phyloP scores from a whole-genome alignment of 1,284 basidiomycete genomes.

The Prillingera fragicola region DNA sequence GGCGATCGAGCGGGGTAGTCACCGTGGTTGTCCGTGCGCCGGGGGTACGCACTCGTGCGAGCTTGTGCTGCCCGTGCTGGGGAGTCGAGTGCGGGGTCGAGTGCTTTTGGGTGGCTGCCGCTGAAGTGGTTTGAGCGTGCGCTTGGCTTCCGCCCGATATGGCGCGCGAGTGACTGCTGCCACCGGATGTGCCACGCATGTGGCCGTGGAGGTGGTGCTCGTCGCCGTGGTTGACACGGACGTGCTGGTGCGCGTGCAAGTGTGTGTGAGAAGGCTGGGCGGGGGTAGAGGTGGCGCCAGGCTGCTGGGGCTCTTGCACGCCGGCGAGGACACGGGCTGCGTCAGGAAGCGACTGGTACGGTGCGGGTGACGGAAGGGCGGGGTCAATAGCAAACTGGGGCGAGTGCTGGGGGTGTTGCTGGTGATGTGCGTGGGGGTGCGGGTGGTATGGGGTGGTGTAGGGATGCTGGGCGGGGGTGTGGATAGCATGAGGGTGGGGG shows the following conservation, averaged over 20 bases:
- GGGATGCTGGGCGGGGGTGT: too few relatives aligned
- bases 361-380: neutral
- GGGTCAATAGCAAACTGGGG: neutral
- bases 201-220: slow-evolving; percentile 9
- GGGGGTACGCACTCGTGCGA: too few relatives aligned
- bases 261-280: neutral
- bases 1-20: too few relatives aligned
- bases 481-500: too few relatives aligned
- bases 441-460: slow-evolving; percentile 1
- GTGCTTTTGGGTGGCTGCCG: neutral
- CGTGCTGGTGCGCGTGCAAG: slow-evolving; percentile 1
- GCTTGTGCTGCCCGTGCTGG: too few relatives aligned
- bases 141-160: too few relatives aligned
- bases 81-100: neutral
- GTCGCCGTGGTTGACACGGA: slow-evolving; percentile 1
- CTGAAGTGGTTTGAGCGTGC: too few relatives aligned
- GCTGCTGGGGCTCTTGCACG: neutral
- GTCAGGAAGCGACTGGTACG: neutral
- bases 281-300: neutral
- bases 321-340: neutral
- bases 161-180: too few relatives aligned
- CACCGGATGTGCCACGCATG: too few relatives aligned
- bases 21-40: too few relatives aligned
- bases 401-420: slow-evolving; percentile 5
- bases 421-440: slow-evolving; percentile 6